Base-by-base conservation (phyloP, 2,329 filamentous ascomycete genomes). In the Botrytis porri region DNA sequence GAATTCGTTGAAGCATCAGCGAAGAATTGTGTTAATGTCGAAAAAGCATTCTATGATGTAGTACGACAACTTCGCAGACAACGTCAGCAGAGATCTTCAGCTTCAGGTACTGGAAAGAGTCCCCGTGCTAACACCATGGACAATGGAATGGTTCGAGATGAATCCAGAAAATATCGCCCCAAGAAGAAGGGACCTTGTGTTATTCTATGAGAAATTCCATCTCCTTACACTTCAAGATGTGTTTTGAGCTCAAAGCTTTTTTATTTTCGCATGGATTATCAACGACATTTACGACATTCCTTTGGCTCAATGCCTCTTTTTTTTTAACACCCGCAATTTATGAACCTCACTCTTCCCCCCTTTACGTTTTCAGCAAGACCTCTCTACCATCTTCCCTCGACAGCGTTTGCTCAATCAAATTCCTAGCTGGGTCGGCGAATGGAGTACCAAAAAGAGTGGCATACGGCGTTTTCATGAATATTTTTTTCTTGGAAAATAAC, bases 11-110 rank as follows among this genome's bases (percentile, higher is more conserved):
- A 98, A 83, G 95, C 95, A 2, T 98, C 95, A 10, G 95, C 95
- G 51, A 98, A 98, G 85, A 98, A 97, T 82, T 97, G 95, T 84
- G 94, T 98, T 86, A 98, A 98, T 80, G 95, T 98, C 71, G 96
- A 97, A 83, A 98, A 97, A 86, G 95, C 94, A 45, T 98, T 99
- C 81, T 98, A 97, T 83, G 96, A 99, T 81, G 96, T 99, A 12
- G 96, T 98, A 71, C 87, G 96, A 77, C 93, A 96, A 82, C 86
- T 99, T 77, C 91, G 96, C 78, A 90, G 93, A 79, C 94, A 97
- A 83, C 88, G 93, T 79, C 90, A 93, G 76, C 72, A 75, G 59
- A 75, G 74, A 69, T 73, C 75, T 45, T 60, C 74, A 51, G 65
- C 72, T 59, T 72, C 75, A 66, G 73, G 74, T 39, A 70, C 73